These are phyloP conservation scores for Trypanosomatidae sp. DNA, from an alignment of 208 protist species.

Conservation along the genomic window DNA sequence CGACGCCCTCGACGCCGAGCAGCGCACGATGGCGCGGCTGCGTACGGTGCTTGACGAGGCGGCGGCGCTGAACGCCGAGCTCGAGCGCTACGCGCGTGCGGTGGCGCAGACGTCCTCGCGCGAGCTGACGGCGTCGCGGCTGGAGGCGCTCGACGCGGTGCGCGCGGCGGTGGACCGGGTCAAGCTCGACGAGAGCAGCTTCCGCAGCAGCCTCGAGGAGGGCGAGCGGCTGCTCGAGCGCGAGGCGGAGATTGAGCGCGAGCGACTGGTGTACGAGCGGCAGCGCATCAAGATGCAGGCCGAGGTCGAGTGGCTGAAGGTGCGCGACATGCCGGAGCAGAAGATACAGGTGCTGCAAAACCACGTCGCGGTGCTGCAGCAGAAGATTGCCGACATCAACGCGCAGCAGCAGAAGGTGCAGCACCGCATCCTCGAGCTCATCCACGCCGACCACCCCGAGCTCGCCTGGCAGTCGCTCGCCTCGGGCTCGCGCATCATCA, in stretches of 20 bases:
- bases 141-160: constrained; percentile 28
- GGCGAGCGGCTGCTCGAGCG: constrained; percentile 28
- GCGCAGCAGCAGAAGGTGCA: constrained; percentile 31
- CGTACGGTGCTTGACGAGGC: constrained; percentile 14
- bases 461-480: constrained; percentile 55
- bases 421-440: constrained; percentile 31
- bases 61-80: constrained; percentile 7
- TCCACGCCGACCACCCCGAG: constrained; percentile 40
- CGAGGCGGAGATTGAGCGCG: constrained; percentile 42
- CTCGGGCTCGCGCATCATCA: constrained; percentile 41
- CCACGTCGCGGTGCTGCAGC: constrained; percentile 16
- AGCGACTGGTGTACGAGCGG: constrained; percentile 33
- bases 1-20: constrained; percentile 15
- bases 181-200: constrained; percentile 16
- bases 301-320: constrained; percentile 62
- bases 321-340: constrained; percentile 32
- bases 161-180: constrained; percentile 9
- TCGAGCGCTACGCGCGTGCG: constrained; percentile 13
- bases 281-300: constrained; percentile 60
- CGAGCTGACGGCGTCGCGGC: constrained; percentile 21
- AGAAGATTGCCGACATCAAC: constrained; percentile 16
- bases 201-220: constrained; percentile 18
- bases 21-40: constrained; percentile 7
- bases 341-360: constrained; percentile 18
- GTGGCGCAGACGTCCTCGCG: constrained; percentile 15